Evolutionary conservation across 2,329 filamentous ascomycete genomes (phyloP).

Genomic region (Purpureocillium lavendulum): DNA sequence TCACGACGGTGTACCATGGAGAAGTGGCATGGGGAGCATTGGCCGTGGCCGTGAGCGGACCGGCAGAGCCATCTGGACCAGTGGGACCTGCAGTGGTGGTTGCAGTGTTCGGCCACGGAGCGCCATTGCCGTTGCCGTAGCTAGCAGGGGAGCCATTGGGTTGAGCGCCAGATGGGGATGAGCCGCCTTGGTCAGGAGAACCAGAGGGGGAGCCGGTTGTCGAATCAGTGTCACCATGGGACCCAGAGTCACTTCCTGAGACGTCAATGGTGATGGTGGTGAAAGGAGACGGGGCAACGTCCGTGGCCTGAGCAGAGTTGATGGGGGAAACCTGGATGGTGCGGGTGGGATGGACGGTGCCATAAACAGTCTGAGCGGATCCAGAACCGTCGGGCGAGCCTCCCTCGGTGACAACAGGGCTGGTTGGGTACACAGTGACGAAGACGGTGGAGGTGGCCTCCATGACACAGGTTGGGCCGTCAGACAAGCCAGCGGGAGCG

Average conservation of each 20-base stretch:
- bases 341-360: conserved; percentile 15
- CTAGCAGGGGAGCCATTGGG: conserved; percentile 2
- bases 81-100: conserved; percentile 7
- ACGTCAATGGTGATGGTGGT: conserved; percentile 27
- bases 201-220: conserved; percentile 5
- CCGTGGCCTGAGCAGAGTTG: conserved; percentile 7
- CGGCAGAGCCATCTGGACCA: conserved; percentile 5
- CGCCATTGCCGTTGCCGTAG: conserved; percentile 8
- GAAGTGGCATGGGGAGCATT: conserved; percentile 1
- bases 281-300: conserved; percentile 17
- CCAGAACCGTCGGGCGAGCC: conserved; percentile 2
- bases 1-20: conserved; percentile 12
- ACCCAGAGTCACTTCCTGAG: conserved; percentile 15
- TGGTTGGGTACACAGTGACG: conserved; percentile 33
- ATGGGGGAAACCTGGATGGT: conserved; percentile 16
- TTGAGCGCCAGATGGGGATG: too few relatives aligned
- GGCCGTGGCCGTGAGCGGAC: conserved; percentile 4
- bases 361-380: conserved; percentile 11
- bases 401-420: conserved; percentile 10
- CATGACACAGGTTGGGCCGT: conserved; percentile 27
- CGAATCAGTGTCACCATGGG: conserved; percentile 6
- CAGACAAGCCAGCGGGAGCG: conserved; percentile 2
- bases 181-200: background rate
- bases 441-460: conserved; percentile 36
- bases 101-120: conserved; percentile 8